Evolutionary conservation across 1,284 basidiomycete species (phyloP), one percentile per base, ranked within the genome.

Genomic region (Crepidotus sp.): DNA sequence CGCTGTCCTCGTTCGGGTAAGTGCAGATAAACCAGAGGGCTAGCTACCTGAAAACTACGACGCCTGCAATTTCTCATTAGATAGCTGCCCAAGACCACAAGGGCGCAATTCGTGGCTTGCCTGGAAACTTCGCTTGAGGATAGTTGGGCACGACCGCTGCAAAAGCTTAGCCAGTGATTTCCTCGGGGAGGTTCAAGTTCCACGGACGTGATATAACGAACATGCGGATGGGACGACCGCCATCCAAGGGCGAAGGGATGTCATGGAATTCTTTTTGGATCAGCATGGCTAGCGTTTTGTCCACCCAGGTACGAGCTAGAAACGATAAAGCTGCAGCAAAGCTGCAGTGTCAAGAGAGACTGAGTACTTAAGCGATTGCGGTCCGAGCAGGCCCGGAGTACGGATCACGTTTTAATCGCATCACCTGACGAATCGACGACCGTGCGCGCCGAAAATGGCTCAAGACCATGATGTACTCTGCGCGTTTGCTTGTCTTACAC

Each of bases 51-150:
- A 87, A 89, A 33, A 82, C 79, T 6, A 87, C 75, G 19, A 89
- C 80, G 10, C 85, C 85, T 86, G 49, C 36, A 32, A 35, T 42
- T 24, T 15, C 27, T 51, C 29, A 47, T 42, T 8, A 29, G 43
- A 44, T 25, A 32, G 27, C 17, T 33, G 36, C 34, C 31, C 18
- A 35, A 25, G 26, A 37, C 36, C 24, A 36, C 17, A 34, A 22
- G 13, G n/a, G 21, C 31, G n/a, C 15, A n/a, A 18, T 36, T 15
- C 15, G 33, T n/a, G 13, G 42, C 55, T 42, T 55, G 76, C 83
- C 83, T 56, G 87, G 88, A 60, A 89, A 91, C 60, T 80, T 85
- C 18, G 86, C 87, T 39, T 86, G 71, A 0, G 87, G 87, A 57
- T 90, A 88, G 32, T 76, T 70, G 11, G 78, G 74, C 13, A 86